Base-by-base conservation (phyloP, 495 filamentous ascomycete species). In the Cercophora scortea region DNA sequence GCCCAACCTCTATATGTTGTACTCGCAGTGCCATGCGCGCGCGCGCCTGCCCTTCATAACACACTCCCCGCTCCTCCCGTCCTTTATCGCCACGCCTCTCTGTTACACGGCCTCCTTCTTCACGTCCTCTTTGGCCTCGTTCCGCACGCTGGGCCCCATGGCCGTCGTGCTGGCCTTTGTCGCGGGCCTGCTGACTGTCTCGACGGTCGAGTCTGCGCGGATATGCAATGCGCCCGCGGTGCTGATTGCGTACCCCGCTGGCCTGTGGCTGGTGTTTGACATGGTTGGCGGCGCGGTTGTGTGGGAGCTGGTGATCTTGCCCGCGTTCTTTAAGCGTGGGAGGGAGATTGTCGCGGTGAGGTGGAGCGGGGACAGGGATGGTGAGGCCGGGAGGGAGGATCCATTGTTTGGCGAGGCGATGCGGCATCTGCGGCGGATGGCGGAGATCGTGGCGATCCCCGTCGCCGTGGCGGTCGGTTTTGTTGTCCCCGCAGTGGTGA, bases 401-500 rank as follows among this genome's bases (percentile, higher is more conserved):
- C 61, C 63, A 1, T 50, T 42, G 2, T 61, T 64, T 33, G 61
- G 62, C 38, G 58, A 62, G 38, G 42, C 58, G n/a, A 60, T 61
- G 61, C 60, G 71, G 8, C 69, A 69, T 40, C 57, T 71, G n/a
- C 32, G 40, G 25, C 53, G 50, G 15, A 51, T 51, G 15, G 67
- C 68, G 32, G 71, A 74, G 53, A 56, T 60, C 35, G 55, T 65
- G 3, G 67, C 70, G 19, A 68, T 72, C n/a, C 69, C 70, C n/a
- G 52, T 64, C 13, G 64, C 63, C 12, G 66, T 74, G 0, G 60
- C 64, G 3, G 16, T 71, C 8, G 71, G 71, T 32, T 72, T 56
- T 51, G 47, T 72, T 1, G 43, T 66, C 0, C 71, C 71, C 4
- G 59, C 60, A 0, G n/a, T 63, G 4, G 73, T 93, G 11, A 87